phyloP scores from a whole-genome alignment of 257 asterid species.

The Gentiana macrophylla region DNA sequence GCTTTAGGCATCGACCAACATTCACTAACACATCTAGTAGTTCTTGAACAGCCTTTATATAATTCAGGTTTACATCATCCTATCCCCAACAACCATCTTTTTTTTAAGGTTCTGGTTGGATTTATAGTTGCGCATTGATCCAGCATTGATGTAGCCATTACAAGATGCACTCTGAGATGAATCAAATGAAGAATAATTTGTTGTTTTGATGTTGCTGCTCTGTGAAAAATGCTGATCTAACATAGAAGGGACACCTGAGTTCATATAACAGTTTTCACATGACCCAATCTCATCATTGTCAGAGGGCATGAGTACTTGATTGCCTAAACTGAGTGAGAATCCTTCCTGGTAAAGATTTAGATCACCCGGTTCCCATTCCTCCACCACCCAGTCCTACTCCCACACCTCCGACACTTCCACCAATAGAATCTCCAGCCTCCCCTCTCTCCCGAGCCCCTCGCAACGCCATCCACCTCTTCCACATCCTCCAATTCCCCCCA shows the following conservation, averaged over 20 bases:
- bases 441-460: no score
- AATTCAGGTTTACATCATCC: conserved; percentile 16
- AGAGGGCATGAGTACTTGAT: conserved; percentile 27
- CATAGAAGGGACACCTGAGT: conserved; percentile 27
- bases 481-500: no score
- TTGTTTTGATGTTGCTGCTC: not conserved
- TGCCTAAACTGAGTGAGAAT: conserved; percentile 61
- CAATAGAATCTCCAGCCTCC: no score
- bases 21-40: conserved; percentile 53
- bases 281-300: conserved; percentile 21
- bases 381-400: not conserved
- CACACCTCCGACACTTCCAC: no score
- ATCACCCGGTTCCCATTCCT: conserved; percentile 10
- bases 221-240: conserved; percentile 16
- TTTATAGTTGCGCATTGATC: conserved; percentile 8
- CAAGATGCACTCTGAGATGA: conserved; percentile 19
- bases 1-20: conserved; percentile 30
- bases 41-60: conserved; percentile 55
- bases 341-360: conserved; percentile 38
- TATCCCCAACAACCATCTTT: conserved; percentile 3
- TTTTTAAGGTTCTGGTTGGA: conserved; percentile 20
- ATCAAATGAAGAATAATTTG: conserved; percentile 33
- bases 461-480: no score
- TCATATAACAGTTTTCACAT: conserved; percentile 31
- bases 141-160: conserved; percentile 9